Base-by-base conservation (phyloP, 495 filamentous ascomycete genomes). In the Penicillium turbatum region DNA sequence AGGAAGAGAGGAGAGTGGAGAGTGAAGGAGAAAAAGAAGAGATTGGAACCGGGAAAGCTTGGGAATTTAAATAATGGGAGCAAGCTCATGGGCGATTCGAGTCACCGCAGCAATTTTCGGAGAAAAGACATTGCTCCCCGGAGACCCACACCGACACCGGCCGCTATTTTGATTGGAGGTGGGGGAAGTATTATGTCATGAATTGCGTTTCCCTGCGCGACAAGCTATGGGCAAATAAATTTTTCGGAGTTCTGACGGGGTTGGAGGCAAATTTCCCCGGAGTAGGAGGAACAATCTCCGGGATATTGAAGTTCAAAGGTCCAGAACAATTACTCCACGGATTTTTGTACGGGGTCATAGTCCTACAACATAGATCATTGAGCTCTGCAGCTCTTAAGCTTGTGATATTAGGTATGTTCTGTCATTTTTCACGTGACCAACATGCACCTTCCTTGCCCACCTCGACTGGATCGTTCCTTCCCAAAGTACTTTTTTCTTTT, bases 41-140 rank as follows among this genome's bases (percentile, higher is more conserved):
- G 36, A 60, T 59, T 57, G 48, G 60, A 41, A n/a, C 27, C 16
- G 39, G 53, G 56, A 59, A 62, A 55, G 53, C 62, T 57, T 39
- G 41, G 48, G 56, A 51, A 42, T 55, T 54, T 57, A 64, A 66
- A 60, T 49, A 59, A 54, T 42, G 39, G 49, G 48, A 29, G 31
- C 44, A 19, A 17, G 31, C 49, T 53, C 48, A 47, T 41, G 38
- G 50, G 39, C 36, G 51, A 60, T 53, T 60, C 51, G 48, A 55
- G 54, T 47, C 40, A 48, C 36, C 51, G 58, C 62, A 65, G 65
- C 62, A 71, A 64, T 63, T 32, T 16, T 57, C 73, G 73, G 73
- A 76, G 69, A 70, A 56, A 53, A 8, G 30, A 45, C 7, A 0
- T 11, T 36, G 27, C 72, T 76, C 73, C 73, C 70, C 72, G 70